Evolutionary conservation across 225 moss, liverwort and hornwort species (phyloP).

Genomic region (Polytrichum formosum): DNA sequence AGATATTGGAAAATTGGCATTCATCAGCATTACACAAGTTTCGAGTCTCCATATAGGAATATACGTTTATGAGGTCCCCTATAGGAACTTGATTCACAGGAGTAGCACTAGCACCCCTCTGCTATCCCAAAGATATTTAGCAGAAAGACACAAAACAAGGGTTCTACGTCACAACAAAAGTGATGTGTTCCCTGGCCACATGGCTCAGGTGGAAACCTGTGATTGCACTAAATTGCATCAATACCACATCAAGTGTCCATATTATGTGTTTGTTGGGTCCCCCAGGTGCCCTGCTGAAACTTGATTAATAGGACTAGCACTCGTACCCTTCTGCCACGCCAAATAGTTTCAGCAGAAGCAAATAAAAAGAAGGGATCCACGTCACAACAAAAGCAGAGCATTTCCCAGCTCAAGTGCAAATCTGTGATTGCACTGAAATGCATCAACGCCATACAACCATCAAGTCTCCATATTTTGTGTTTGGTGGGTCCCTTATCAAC

Average conservation of each 20-base stretch:
- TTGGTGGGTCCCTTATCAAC: background rate
- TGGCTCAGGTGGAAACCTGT: too few relatives aligned
- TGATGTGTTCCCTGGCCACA: too few relatives aligned
- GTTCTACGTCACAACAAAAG: too few relatives aligned
- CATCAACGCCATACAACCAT: background rate
- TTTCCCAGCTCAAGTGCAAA: slow-evolving; percentile 1
- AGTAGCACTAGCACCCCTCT: background rate
- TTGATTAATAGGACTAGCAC: background rate
- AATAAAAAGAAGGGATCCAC: too few relatives aligned
- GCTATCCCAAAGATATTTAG: too few relatives aligned
- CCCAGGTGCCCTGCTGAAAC: too few relatives aligned
- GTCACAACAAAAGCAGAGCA: too few relatives aligned
- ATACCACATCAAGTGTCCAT: background rate
- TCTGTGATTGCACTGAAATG: background rate
- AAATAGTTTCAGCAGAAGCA: too few relatives aligned
- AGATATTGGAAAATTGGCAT: background rate
- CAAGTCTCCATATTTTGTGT: background rate
- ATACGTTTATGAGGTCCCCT: background rate
- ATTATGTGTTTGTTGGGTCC: background rate
- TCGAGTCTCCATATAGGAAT: background rate
- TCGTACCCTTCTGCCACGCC: background rate
- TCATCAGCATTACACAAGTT: background rate
- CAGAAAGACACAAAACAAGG: too few relatives aligned
- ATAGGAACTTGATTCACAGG: background rate
- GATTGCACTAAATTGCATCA: background rate